Percentiles rank a stretch among this genome's conserved stretches.
Evolutionary conservation across 768 basidiomycete species (phyloP).

Genomic region (Hirschioporus abietinus): DNA sequence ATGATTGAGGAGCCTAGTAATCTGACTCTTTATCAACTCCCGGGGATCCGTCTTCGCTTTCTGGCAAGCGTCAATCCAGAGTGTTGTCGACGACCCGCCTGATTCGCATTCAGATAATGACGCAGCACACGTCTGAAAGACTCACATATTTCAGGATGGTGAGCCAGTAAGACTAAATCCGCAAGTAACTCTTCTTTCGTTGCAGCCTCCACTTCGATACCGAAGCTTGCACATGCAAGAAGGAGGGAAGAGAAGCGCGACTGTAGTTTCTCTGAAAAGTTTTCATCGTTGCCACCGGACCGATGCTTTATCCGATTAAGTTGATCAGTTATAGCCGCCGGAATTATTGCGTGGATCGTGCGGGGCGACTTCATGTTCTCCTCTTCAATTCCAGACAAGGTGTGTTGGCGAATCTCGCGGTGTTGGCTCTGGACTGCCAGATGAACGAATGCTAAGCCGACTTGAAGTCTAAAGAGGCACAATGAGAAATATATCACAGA

Average conservation of each 20-base stretch:
- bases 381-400: slow-evolving; percentile 36
- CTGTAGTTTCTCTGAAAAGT: slow-evolving; percentile 43
- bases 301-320: slow-evolving; percentile 34
- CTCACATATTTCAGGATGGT: slow-evolving; percentile 66
- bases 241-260: slow-evolving; percentile 48
- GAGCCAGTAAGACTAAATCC: slow-evolving; percentile 60
- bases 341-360: slow-evolving; percentile 46
- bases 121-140: slow-evolving; percentile 9
- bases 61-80: slow-evolving; percentile 83
- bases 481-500: slow-evolving; percentile 4
- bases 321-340: slow-evolving; percentile 51
- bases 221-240: slow-evolving; percentile 43
- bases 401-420: slow-evolving; percentile 46
- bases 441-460: slow-evolving; percentile 66
- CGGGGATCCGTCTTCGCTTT: slow-evolving; percentile 62
- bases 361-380: slow-evolving; percentile 37
- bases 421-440: slow-evolving; percentile 56
- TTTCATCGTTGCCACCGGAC: slow-evolving; percentile 32
- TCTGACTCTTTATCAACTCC: slow-evolving; percentile 44
- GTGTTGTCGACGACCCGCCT: slow-evolving; percentile 50
- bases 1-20: slow-evolving; percentile 44
- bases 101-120: background rate
- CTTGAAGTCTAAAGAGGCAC: slow-evolving; percentile 38
- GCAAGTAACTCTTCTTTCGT: slow-evolving; percentile 43
- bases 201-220: slow-evolving; percentile 34